phyloP scores from a whole-genome alignment of 2,329 filamentous ascomycete species.

The Aspergillus hiratsukae region DNA sequence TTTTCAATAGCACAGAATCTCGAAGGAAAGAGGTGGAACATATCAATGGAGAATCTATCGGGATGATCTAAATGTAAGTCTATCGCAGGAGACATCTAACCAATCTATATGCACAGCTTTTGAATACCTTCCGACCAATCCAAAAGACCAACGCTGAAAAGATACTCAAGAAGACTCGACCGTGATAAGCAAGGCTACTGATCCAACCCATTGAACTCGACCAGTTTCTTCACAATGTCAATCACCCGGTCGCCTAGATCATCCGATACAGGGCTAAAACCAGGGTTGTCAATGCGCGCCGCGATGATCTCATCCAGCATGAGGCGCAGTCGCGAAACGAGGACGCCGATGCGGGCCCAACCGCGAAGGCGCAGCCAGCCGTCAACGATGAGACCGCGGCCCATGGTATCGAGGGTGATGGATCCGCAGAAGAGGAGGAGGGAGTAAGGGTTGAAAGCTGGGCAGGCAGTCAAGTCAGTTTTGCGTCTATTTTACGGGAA shows the following conservation, averaged over 20 bases:
- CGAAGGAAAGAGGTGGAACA: background rate
- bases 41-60: background rate
- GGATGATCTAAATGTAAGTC: background rate
- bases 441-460: conserved; percentile 78
- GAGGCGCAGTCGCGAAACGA: conserved; percentile 74
- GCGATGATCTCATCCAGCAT: conserved; percentile 85
- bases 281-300: conserved; percentile 72
- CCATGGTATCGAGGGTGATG: conserved; percentile 80
- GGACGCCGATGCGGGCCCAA: conserved; percentile 90
- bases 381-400: conserved; percentile 82
- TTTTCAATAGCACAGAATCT: background rate
- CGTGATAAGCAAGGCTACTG: conserved; percentile 22
- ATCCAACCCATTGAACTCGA: conserved; percentile 87
- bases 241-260: conserved; percentile 54
- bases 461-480: background rate
- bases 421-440: conserved; percentile 82
- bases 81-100: background rate
- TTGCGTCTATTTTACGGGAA: conserved; percentile 2
- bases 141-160: background rate
- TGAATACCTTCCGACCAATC: background rate
- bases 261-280: conserved; percentile 46
- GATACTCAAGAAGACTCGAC: background rate
- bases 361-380: conserved; percentile 82
- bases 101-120: background rate
- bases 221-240: conserved; percentile 69